Conservation (phyloP, 495 filamentous ascomycete species). For the Penicillium pancosmium region DNA sequence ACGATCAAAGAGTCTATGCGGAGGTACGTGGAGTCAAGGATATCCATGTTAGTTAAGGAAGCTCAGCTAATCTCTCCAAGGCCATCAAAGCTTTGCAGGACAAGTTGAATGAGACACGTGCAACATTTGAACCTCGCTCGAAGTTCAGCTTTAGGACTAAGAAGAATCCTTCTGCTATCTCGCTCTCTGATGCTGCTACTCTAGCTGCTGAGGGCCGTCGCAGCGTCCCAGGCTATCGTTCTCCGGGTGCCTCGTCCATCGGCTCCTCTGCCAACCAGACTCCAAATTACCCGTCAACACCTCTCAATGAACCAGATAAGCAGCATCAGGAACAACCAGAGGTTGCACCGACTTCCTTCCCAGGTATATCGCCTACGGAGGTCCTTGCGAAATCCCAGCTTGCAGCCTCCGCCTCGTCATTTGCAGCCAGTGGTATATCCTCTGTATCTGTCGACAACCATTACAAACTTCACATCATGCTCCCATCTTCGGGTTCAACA, state of each 20-base stretch:
- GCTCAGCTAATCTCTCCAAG: conserved; percentile 34
- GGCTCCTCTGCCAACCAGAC: conserved; percentile 55
- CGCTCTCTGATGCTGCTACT: conserved; percentile 57
- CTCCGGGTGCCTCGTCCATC: conserved; percentile 46
- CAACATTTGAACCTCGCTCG: conserved; percentile 60
- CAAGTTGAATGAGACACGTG: conserved; percentile 61
- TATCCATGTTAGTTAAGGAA: not conserved
- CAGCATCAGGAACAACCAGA: conserved; percentile 38
- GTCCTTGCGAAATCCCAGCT: conserved; percentile 16
- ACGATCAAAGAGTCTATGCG: conserved; percentile 75
- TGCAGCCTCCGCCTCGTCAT: conserved; percentile 19
- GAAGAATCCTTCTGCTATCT: conserved; percentile 60
- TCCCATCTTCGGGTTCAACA: conserved; percentile 66
- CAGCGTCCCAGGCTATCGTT: conserved; percentile 44
- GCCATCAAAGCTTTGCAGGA: conserved; percentile 70
- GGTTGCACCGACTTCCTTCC: conserved; percentile 43
- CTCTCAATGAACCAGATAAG: conserved; percentile 49
- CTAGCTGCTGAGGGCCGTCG: conserved; percentile 51
- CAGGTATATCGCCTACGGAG: conserved; percentile 22
- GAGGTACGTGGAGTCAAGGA: conserved; percentile 50
- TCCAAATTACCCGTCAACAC: conserved; percentile 54
- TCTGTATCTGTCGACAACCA: conserved; percentile 68
- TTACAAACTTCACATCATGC: conserved; percentile 62
- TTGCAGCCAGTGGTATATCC: conserved; percentile 40
- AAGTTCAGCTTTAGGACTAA: conserved; percentile 76